Conservation (phyloP, 306 rosid species). For the Vicia faba region DNA sequence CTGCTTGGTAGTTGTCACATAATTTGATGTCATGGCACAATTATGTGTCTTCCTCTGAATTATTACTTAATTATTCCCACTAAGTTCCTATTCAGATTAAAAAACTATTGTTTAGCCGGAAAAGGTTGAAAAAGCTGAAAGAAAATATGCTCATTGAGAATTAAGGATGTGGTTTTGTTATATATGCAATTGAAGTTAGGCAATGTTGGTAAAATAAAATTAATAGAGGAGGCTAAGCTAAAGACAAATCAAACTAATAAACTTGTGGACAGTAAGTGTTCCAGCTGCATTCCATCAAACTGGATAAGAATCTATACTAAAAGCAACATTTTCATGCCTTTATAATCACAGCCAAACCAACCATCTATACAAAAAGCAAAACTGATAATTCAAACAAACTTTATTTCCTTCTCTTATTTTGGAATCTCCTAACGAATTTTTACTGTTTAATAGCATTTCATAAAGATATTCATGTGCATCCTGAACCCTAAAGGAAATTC, state of each 20-base stretch:
- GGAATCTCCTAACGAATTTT: background rate
- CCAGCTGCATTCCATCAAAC: conserved; percentile 43
- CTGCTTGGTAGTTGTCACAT: conserved; percentile 73
- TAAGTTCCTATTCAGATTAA: conserved; percentile 43
- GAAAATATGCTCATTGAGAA: conserved; percentile 43
- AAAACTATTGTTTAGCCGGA: conserved; percentile 33
- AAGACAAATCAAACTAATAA: conserved; percentile 33
- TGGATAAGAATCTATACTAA: conserved; percentile 63
- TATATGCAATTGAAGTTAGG: conserved; percentile 43
- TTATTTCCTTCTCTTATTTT: background rate
- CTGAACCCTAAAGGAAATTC: too few relatives aligned
- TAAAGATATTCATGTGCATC: too few relatives aligned
- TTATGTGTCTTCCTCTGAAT: conserved; percentile 46
- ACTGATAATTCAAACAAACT: background rate
- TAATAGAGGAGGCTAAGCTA: conserved; percentile 32
- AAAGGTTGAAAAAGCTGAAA: conserved; percentile 42
- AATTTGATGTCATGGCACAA: conserved; percentile 70
- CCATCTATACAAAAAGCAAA: conserved; percentile 37
- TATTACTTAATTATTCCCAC: conserved; percentile 40
- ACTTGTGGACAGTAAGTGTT: conserved; percentile 35
- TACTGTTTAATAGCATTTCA: background rate
- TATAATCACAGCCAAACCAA: conserved; percentile 77
- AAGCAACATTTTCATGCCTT: conserved; percentile 50
- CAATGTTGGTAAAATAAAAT: conserved; percentile 9
- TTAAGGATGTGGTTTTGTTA: conserved; percentile 51